Evolutionary conservation across 2,329 filamentous ascomycete genomes (phyloP), one percentile per base, ranked within the genome.

Genomic region (Coniochaeta hoffmannii): DNA sequence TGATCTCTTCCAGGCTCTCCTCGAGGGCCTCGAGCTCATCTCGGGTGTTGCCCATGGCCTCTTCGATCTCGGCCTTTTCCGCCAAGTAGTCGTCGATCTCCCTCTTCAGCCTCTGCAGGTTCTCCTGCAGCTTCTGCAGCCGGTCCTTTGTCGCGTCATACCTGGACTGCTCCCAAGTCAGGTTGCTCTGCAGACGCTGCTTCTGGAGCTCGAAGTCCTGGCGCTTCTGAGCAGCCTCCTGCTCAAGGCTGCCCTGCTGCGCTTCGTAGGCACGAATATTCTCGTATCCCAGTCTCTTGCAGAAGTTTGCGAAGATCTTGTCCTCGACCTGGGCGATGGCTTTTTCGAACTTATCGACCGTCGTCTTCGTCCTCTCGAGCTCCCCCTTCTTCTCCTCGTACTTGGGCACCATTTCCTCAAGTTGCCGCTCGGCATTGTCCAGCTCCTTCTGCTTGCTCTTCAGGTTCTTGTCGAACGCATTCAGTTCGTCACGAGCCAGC

Each of bases 221-320:
- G 59, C 90, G 90, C 75, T 92, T 92, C 70, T 94, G 86, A 0
- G 87, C 86, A 46, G 89, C 89, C 68, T 97, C 90, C 68, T 96
- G 90, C 70, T 97, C 92, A 51, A 96, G 76, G 41, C 88, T 91
- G 51, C 94, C 93, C 71, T 97, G 94, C 62, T 95, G 92, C 26
- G 88, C 88, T 68, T 97, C 91, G 65, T 97, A 99, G 56, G 90
- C 89, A 57, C 93, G 89, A 60, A 99, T 95, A 64, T 95, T 87
- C 56, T 83, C 79, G 68, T 96, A 97, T 0, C 92, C 90, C 19
- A 97, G 83, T 55, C 89, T 84, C 63, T 85, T 82, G 73, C 94
- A 99, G 73, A 99, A 99, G 38, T 79, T 78, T 22, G 79, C 79
- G 69, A 97, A 99, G 30, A 99, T 80, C 63, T 91, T 82, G 67